Base-by-base conservation (phyloP, 129 eudicot species). In the Glebionis coronaria region DNA sequence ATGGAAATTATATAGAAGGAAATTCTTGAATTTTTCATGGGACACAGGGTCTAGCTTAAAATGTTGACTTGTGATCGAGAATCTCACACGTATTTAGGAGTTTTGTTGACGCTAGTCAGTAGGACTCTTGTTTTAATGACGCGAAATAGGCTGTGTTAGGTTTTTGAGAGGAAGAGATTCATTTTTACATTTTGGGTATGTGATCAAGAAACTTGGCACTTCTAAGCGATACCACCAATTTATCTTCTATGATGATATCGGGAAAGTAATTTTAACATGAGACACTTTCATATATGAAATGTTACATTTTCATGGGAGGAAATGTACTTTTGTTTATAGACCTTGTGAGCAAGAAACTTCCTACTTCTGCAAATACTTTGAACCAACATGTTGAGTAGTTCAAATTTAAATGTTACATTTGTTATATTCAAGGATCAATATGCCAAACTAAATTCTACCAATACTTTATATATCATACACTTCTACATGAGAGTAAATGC, bases 401-500 rank as follows among this genome's bases (percentile, higher is more conserved):
- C 10, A 12, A 35, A 60, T 59, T 51, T 8, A n/a, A 40, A 44
- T 29, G 16, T 16, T 12, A 35, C 65, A 0, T 66, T 16, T 18
- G 56, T 23, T 12, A 28, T 40, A 25, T 67, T 67, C 29, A 29
- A 46, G 14, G 50, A 9, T 62, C 44, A 31, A 53, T 19, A 29
- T 10, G 5, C n/a, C 45, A 29, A 29, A 55, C 35, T 8, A 4
- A 23, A 7, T 12, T 56, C 15, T 15, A 23, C 23, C 18, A 3
- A 57, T n/a, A 5, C 4, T 69, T 69, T 44, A 20, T 27, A 58
- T 13, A 42, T 42, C 25, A 50, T 28, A 15, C 35, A 16, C 20
- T 51, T 38, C 35, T 14, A 28, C 59, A 23, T 73, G 44, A 19
- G 15, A 71, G 63, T 63, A 56, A 56, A 73, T 44, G 53, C 60